These are phyloP conservation scores for Solanum microdontum DNA, from an alignment of 257 asterid species.

Conservation along the genomic window DNA sequence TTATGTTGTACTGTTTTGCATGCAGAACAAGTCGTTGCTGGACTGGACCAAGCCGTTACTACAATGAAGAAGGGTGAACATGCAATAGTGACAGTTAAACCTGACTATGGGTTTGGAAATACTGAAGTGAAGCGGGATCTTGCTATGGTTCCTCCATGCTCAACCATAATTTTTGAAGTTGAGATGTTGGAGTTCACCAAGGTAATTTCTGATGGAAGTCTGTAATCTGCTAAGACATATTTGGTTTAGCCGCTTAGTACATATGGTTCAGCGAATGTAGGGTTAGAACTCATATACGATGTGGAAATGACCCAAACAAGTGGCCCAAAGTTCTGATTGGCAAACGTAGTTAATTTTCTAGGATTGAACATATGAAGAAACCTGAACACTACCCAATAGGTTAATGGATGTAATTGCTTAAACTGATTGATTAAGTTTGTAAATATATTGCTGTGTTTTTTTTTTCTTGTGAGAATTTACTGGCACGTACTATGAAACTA, in stretches of 20 bases:
- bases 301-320: neutral
- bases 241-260: neutral
- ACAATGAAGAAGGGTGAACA: slow-evolving; percentile 64
- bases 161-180: slow-evolving; percentile 52
- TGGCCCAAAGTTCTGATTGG: neutral
- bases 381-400: neutral
- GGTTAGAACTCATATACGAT: neutral
- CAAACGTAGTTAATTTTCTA: neutral
- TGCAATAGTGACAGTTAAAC: slow-evolving; percentile 39
- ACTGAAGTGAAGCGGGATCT: slow-evolving; percentile 37
- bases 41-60: slow-evolving; percentile 47
- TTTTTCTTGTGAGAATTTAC: neutral
- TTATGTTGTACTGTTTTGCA: slow-evolving; percentile 2
- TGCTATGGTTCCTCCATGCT: slow-evolving; percentile 42
- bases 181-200: slow-evolving; percentile 60
- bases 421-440: neutral
- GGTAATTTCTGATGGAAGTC: slow-evolving; percentile 24
- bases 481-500: neutral
- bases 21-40: slow-evolving; percentile 54
- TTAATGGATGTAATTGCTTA: neutral
- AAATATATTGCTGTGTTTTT: neutral
- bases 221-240: neutral
- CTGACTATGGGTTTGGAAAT: slow-evolving; percentile 54
- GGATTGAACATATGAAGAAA: neutral
- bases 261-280: neutral